phyloP scores from a whole-genome alignment of 2,329 filamentous ascomycete species.

The Saccharata proteae region DNA sequence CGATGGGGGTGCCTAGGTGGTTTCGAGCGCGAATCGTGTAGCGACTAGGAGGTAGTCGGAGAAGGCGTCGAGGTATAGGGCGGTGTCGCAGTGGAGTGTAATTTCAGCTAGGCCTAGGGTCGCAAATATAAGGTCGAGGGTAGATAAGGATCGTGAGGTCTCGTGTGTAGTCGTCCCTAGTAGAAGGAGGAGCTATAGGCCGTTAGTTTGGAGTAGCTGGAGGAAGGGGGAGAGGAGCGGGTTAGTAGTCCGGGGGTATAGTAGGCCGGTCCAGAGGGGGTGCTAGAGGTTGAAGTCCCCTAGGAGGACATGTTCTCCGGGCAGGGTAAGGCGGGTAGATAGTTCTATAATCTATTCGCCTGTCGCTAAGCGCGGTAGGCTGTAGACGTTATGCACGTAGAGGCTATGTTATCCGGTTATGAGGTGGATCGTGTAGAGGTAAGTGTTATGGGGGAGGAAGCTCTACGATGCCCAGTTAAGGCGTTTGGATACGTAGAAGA shows the following conservation, averaged over 20 bases:
- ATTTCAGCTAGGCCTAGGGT: neutral
- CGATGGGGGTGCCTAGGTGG: neutral
- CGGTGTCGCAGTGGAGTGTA: neutral
- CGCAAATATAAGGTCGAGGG: neutral
- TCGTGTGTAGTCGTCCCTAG: neutral
- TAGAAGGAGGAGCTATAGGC: neutral
- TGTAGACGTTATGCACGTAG: conserved; percentile 14
- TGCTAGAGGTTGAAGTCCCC: conserved; percentile 11
- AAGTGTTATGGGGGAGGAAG: too few relatives aligned
- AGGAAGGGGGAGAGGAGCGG: neutral
- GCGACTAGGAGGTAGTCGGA: neutral
- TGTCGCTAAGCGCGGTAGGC: conserved; percentile 10
- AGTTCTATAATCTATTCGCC: conserved; percentile 5
- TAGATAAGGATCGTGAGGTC: neutral
- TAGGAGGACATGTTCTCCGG: conserved; percentile 9
- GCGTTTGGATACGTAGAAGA: too few relatives aligned
- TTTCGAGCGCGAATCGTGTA: neutral
- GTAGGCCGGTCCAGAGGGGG: conserved; percentile 4
- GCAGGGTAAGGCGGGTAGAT: conserved; percentile 1
- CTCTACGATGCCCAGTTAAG: too few relatives aligned
- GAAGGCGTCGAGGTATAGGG: neutral
- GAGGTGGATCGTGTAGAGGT: too few relatives aligned
- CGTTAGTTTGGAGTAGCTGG: neutral
- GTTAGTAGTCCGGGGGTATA: neutral
- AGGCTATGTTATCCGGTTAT: too few relatives aligned